Conservation (phyloP, 1,139 yeast species). For the Scheffersomyces parashehatae region DNA sequence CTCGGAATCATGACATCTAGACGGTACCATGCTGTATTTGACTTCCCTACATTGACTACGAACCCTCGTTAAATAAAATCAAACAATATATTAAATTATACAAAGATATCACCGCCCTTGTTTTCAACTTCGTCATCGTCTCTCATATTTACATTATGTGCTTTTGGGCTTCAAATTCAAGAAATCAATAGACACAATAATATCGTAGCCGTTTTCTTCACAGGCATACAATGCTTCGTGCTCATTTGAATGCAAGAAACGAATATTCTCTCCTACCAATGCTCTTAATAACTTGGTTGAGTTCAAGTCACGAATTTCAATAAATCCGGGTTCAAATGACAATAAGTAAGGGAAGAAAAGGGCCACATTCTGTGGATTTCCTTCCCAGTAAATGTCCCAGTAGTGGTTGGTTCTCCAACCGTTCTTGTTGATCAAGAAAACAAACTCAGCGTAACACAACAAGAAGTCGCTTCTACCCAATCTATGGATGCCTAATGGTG, state of each 20-base stretch:
- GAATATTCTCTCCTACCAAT: constrained; percentile 91
- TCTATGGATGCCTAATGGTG: constrained; percentile 89
- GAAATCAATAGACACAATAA: constrained; percentile 88
- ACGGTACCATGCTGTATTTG: too few relatives aligned
- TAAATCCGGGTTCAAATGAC: constrained; percentile 86
- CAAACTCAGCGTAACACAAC: constrained; percentile 86
- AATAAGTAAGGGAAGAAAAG: constrained; percentile 90
- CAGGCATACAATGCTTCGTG: constrained; percentile 94
- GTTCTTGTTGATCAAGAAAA: constrained; percentile 88
- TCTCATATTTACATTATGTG: neutral
- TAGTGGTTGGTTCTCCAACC: constrained; percentile 97
- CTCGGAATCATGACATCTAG: too few relatives aligned
- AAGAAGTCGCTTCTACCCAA: constrained; percentile 78
- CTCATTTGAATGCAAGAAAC: constrained; percentile 84
- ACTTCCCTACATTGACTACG: too few relatives aligned
- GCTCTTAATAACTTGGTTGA: constrained; percentile 82
- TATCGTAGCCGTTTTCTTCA: constrained; percentile 88
- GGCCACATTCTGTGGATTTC: constrained; percentile 89
- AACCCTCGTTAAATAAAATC: too few relatives aligned
- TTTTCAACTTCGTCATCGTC: too few relatives aligned
- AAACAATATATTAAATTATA: too few relatives aligned
- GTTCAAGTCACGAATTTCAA: constrained; percentile 91
- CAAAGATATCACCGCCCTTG: too few relatives aligned
- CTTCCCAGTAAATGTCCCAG: constrained; percentile 97
- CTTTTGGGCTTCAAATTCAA: constrained; percentile 49